Evolutionary conservation across 768 basidiomycete species (phyloP).

Genomic region (Pisolithus orientalis): DNA sequence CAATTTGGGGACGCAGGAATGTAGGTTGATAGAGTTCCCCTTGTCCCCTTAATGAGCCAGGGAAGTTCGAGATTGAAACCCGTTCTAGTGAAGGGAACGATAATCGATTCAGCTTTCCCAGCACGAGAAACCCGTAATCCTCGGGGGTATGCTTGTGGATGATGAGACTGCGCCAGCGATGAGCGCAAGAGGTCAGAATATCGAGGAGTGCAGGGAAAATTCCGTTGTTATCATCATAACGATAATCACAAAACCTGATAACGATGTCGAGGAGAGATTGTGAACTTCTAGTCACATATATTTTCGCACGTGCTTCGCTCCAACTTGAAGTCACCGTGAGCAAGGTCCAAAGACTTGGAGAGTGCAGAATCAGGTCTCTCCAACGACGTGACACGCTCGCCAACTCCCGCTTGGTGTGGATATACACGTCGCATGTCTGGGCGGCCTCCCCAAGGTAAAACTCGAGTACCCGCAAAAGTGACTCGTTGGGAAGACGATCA

Average conservation of each 20-base stretch:
- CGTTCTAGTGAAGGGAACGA: neutral
- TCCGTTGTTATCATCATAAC: neutral
- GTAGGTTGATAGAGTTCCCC: neutral
- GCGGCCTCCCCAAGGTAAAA: neutral
- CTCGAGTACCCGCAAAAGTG: neutral
- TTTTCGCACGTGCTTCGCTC: neutral
- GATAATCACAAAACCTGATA: neutral
- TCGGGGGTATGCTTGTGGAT: neutral
- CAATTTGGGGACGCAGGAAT: neutral
- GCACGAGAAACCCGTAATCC: neutral
- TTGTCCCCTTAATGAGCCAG: neutral
- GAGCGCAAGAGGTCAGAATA: neutral
- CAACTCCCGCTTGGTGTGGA: neutral
- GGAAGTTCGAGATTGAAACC: neutral
- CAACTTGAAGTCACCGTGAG: neutral
- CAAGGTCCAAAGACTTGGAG: neutral
- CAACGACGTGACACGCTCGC: neutral
- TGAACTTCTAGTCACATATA: neutral
- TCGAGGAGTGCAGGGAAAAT: neutral
- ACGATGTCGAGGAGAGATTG: neutral
- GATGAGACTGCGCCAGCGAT: neutral
- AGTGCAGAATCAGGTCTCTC: neutral
- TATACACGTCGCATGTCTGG: neutral
- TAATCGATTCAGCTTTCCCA: neutral
- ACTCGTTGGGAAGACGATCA: no score